These are phyloP conservation scores for Leishmania major DNA, from an alignment of 208 protist genomes.

Conservation along the genomic window DNA sequence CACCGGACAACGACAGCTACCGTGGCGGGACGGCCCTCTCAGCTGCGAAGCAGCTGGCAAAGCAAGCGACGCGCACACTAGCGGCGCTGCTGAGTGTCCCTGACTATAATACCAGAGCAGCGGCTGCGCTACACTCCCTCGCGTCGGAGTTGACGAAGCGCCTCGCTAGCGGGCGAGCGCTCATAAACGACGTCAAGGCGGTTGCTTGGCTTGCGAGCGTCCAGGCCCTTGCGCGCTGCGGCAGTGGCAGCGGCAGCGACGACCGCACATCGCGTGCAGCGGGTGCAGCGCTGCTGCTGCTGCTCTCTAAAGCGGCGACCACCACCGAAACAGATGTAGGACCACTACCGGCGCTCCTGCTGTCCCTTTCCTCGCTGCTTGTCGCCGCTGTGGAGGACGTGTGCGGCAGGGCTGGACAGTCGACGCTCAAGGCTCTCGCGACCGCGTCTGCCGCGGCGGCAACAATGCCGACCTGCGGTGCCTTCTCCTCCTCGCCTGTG, in stretches of 20 bases:
- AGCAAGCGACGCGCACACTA: conserved; percentile 29
- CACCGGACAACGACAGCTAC: neutral
- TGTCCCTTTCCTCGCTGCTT: conserved; percentile 9
- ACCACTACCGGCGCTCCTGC: conserved; percentile 19
- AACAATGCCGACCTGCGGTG: neutral
- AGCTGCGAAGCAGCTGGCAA: conserved; percentile 29
- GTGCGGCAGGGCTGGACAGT: conserved; percentile 11
- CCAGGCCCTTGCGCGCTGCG: conserved; percentile 9
- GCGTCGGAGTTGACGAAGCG: conserved; percentile 4
- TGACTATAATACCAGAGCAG: neutral
- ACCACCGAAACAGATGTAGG: neutral
- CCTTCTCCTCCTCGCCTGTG: neutral
- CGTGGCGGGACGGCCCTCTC: neutral
- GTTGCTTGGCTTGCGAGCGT: conserved; percentile 35
- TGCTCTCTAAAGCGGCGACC: neutral
- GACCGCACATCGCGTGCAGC: neutral
- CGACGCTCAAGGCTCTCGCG: neutral
- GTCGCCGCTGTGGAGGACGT: conserved; percentile 16
- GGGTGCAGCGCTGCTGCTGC: neutral
- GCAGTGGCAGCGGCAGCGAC: neutral
- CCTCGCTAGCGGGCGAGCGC: conserved; percentile 4
- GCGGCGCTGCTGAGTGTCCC: conserved; percentile 18
- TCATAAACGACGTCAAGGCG: conserved; percentile 30
- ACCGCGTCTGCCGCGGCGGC: neutral
- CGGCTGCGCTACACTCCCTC: conserved; percentile 12